Conservation (phyloP, 768 basidiomycete species). For the Mycena capillaripes region DNA sequence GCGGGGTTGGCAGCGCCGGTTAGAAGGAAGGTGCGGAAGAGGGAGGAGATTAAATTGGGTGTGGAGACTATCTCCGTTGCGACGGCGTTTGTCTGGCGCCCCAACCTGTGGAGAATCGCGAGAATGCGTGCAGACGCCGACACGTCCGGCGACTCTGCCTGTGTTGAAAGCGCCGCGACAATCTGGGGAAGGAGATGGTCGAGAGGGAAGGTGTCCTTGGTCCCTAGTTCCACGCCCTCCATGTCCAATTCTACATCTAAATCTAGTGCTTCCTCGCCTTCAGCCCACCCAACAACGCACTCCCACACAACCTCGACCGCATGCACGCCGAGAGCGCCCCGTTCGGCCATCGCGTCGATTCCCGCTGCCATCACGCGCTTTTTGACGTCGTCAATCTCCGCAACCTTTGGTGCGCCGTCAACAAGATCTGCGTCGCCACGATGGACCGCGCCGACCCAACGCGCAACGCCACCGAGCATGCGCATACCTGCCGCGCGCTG, state of each 20-base stretch:
- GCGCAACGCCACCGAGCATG: constrained; percentile 73
- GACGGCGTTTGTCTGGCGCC: constrained; percentile 66
- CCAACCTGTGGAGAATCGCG: constrained; percentile 71
- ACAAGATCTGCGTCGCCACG: constrained; percentile 49
- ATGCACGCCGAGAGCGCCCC: constrained; percentile 74
- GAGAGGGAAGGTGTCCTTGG: constrained; percentile 52
- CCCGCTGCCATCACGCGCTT: constrained; percentile 77
- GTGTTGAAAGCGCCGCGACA: constrained; percentile 51
- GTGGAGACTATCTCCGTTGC: constrained; percentile 67
- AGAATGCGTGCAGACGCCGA: constrained; percentile 67
- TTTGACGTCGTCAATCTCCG: constrained; percentile 63
- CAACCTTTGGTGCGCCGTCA: constrained; percentile 51
- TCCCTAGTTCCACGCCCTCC: constrained; percentile 66
- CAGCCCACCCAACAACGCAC: constrained; percentile 74
- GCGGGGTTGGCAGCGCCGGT: constrained; percentile 54
- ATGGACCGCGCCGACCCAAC: constrained; percentile 47
- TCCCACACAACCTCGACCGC: constrained; percentile 84
- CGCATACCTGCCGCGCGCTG: constrained; percentile 89
- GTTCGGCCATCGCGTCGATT: constrained; percentile 73
- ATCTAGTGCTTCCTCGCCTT: constrained; percentile 43
- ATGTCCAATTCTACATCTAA: constrained; percentile 47
- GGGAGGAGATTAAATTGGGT: constrained; percentile 62
- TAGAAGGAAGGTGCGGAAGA: constrained; percentile 72
- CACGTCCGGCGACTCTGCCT: constrained; percentile 51
- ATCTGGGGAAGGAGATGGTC: constrained; percentile 68